Evolutionary conservation across 2,329 filamentous ascomycete genomes (phyloP).

Genomic region (Xylaria hypoxylon): DNA sequence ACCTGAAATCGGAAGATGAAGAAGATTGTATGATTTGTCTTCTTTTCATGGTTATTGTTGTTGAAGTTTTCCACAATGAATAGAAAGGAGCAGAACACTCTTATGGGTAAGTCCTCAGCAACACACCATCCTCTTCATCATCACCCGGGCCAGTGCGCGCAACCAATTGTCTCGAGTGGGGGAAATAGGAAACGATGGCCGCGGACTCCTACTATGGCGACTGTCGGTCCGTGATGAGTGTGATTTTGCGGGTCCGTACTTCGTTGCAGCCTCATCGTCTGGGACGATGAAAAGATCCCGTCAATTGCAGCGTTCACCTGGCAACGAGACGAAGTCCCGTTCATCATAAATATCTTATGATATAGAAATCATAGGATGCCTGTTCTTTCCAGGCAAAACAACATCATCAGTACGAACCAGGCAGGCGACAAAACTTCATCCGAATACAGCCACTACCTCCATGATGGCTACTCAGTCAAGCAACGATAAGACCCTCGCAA

Average conservation of each 20-base stretch:
- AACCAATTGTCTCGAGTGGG: conserved; percentile 5
- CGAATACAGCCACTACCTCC: background rate
- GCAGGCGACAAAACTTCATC: background rate
- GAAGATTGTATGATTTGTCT: background rate
- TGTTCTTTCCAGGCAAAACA: background rate
- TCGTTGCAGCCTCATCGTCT: background rate
- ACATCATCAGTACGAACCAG: conserved; percentile 1
- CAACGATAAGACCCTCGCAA: background rate
- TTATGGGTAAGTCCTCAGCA: conserved; percentile 46
- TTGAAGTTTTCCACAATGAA: conserved; percentile 42
- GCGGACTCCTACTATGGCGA: too few species aligned
- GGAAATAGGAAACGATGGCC: background rate
- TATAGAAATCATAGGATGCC: background rate
- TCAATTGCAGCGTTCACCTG: background rate
- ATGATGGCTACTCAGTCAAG: conserved; percentile 10
- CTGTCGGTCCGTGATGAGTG: background rate
- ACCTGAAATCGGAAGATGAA: background rate
- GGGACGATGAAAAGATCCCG: background rate
- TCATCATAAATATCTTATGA: background rate
- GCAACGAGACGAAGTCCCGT: background rate
- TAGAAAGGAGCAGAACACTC: conserved; percentile 44
- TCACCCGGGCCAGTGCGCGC: background rate
- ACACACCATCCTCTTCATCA: background rate
- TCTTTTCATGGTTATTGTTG: background rate
- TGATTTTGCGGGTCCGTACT: background rate